phyloP scores from a whole-genome alignment of 2,329 filamentous ascomycete species.

The Neofusicoccum sp. region DNA sequence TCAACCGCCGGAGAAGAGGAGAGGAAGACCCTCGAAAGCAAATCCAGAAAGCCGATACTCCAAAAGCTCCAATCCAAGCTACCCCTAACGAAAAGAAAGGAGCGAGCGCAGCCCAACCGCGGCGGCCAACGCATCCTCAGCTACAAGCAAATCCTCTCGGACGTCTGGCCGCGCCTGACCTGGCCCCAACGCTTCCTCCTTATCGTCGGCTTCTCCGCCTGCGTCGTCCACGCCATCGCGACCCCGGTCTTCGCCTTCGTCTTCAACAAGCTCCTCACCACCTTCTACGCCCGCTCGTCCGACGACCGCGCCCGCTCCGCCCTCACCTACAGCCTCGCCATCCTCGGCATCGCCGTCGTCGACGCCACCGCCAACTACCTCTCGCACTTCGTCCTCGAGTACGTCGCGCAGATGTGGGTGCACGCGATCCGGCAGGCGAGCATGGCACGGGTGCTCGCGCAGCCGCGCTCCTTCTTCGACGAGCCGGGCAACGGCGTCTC shows the following conservation, averaged over 20 bases:
- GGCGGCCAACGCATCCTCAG: constrained; percentile 19
- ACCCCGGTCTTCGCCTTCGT: constrained; percentile 75
- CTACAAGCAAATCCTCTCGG: constrained; percentile 60
- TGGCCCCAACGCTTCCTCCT: constrained; percentile 54
- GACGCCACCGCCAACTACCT: constrained; percentile 66
- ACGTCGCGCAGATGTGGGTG: constrained; percentile 72
- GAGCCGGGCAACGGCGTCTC: constrained; percentile 62
- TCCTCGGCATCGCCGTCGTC: constrained; percentile 65
- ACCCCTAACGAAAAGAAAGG: neutral
- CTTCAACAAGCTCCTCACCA: constrained; percentile 68
- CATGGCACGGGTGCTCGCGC: constrained; percentile 67
- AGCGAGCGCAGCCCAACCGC: neutral
- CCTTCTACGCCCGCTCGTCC: constrained; percentile 58
- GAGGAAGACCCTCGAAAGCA: neutral
- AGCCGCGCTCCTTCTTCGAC: constrained; percentile 79
- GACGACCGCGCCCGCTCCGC: constrained; percentile 51
- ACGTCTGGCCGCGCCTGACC: constrained; percentile 67
- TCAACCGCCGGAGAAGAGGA: neutral
- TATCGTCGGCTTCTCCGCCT: constrained; percentile 59
- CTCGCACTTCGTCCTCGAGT: constrained; percentile 70
- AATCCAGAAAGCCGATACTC: neutral
- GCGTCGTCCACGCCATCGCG: constrained; percentile 62
- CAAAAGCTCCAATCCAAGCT: neutral
- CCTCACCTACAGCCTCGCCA: constrained; percentile 65
- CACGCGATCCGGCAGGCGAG: constrained; percentile 67